phyloP scores from a whole-genome alignment of 352 stramenopile genomes.

The Globisporangium lucens region DNA sequence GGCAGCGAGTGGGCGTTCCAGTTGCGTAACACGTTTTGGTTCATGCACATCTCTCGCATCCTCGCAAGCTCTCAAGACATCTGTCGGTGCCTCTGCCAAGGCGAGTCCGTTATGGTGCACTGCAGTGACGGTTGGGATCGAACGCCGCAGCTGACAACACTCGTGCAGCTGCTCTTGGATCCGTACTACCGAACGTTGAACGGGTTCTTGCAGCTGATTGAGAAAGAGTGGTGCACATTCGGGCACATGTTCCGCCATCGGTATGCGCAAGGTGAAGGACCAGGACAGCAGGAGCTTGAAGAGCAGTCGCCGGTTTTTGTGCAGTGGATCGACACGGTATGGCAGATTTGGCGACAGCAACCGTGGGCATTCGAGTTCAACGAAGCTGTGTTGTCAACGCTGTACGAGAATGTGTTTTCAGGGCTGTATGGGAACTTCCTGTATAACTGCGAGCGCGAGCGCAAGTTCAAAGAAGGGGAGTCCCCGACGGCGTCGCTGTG shows the following conservation, averaged over 20 bases:
- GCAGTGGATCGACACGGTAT: conserved; percentile 98
- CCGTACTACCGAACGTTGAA: conserved; percentile 97
- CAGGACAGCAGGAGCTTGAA: conserved; percentile 92
- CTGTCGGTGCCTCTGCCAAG: conserved; percentile 92
- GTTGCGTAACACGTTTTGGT: conserved; percentile 97
- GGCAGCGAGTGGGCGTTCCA: conserved; percentile 78
- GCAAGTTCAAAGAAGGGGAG: conserved; percentile 56
- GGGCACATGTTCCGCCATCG: conserved; percentile 98
- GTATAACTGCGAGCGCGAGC: conserved; percentile 94
- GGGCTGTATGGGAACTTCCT: conserved; percentile 97
- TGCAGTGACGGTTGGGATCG: conserved; percentile 99
- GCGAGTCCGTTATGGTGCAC: conserved; percentile 96
- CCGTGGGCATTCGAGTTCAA: conserved; percentile 99
- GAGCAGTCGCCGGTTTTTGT: conserved; percentile 98
- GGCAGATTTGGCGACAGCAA: conserved; percentile 96
- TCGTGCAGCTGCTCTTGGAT: conserved; percentile 97
- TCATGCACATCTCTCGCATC: conserved; percentile 95
- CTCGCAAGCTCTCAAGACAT: conserved; percentile 92
- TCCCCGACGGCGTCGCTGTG: conserved; percentile 70
- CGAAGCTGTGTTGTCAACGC: conserved; percentile 81
- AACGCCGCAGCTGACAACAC: conserved; percentile 93
- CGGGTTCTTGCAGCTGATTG: conserved; percentile 95
- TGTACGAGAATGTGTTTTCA: conserved; percentile 96
- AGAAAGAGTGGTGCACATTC: conserved; percentile 99
- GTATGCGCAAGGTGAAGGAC: conserved; percentile 93